Percentiles rank a stretch among this genome's conserved stretches.
Evolutionary conservation across 129 eudicot species (phyloP).

Genomic region (Mikania micrantha): DNA sequence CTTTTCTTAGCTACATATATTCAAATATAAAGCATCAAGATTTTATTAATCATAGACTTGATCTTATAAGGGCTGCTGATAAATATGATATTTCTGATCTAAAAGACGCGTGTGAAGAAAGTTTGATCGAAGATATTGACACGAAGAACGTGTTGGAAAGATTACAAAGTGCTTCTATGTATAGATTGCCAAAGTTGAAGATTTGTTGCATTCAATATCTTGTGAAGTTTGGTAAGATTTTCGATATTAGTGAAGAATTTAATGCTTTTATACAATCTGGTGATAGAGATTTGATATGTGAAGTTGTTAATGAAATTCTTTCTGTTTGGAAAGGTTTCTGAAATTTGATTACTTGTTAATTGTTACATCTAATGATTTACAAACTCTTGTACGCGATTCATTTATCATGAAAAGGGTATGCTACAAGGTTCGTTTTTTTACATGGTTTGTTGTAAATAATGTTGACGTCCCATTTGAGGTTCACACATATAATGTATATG

Average conservation of each 20-base stretch:
- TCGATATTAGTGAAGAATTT: slow-evolving; percentile 71
- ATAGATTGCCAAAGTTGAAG: slow-evolving; percentile 72
- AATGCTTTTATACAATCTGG: slow-evolving; percentile 58
- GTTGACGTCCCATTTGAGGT: too few relatives aligned
- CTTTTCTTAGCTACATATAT: slow-evolving; percentile 69
- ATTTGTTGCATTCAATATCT: slow-evolving; percentile 65
- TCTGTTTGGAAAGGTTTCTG: slow-evolving; percentile 92
- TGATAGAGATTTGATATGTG: slow-evolving; percentile 81
- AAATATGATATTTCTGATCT: slow-evolving; percentile 78
- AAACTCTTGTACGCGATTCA: neutral
- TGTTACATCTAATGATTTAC: slow-evolving; percentile 6
- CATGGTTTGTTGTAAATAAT: slow-evolving; percentile 13
- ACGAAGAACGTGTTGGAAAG: slow-evolving; percentile 71
- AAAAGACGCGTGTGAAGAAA: slow-evolving; percentile 79
- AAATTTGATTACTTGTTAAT: slow-evolving; percentile 3
- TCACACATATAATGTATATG: too few relatives aligned
- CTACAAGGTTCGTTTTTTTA: neutral
- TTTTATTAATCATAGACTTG: slow-evolving; percentile 58
- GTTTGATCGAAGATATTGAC: slow-evolving; percentile 77
- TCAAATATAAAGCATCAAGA: slow-evolving; percentile 48
- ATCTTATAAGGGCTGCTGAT: slow-evolving; percentile 81
- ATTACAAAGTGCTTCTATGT: slow-evolving; percentile 64
- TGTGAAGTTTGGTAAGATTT: slow-evolving; percentile 92
- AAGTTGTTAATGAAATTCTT: slow-evolving; percentile 76
- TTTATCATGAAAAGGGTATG: neutral